Evolutionary conservation across 345 rosid species (phyloP).

Genomic region (Clarkia xantiana): DNA sequence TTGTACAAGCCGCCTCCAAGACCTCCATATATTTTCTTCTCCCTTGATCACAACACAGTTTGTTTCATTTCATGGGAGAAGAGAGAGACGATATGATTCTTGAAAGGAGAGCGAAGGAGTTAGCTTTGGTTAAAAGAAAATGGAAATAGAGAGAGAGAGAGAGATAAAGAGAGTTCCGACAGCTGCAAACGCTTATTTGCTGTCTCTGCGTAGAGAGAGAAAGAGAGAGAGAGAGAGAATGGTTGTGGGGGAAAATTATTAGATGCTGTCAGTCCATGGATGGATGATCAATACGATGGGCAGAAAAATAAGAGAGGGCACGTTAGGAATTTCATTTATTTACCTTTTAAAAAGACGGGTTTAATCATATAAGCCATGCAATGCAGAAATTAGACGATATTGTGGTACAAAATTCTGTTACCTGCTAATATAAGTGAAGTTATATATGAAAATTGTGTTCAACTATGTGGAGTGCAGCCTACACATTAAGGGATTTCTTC

Average conservation of each 20-base stretch:
- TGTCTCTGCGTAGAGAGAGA: slow-evolving; percentile 18
- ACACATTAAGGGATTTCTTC: too few species aligned
- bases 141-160: slow-evolving; percentile 1
- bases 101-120: slow-evolving; percentile 4
- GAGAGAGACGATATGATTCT: too few species aligned
- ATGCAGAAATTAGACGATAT: too few species aligned
- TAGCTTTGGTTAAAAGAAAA: background rate
- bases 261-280: slow-evolving; percentile 1
- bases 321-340: too few species aligned
- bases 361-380: too few species aligned
- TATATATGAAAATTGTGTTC: too few species aligned
- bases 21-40: background rate
- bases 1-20: too few species aligned
- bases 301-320: background rate
- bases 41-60: slow-evolving; percentile 8
- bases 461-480: too few species aligned
- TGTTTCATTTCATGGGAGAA: too few species aligned
- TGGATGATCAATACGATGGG: slow-evolving; percentile 8
- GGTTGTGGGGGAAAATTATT: slow-evolving; percentile 24
- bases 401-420: too few species aligned
- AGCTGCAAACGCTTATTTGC: slow-evolving; percentile 45
- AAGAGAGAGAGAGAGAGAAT: slow-evolving; percentile 31
- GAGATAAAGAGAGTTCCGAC: slow-evolving; percentile 22
- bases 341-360: too few species aligned
- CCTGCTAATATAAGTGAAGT: too few species aligned